A percentile compares a stretch with the other conserved stretches of the same genome.
Conservation (phyloP, 1,284 basidiomycete genomes). For the Hymenochaete sp. region DNA sequence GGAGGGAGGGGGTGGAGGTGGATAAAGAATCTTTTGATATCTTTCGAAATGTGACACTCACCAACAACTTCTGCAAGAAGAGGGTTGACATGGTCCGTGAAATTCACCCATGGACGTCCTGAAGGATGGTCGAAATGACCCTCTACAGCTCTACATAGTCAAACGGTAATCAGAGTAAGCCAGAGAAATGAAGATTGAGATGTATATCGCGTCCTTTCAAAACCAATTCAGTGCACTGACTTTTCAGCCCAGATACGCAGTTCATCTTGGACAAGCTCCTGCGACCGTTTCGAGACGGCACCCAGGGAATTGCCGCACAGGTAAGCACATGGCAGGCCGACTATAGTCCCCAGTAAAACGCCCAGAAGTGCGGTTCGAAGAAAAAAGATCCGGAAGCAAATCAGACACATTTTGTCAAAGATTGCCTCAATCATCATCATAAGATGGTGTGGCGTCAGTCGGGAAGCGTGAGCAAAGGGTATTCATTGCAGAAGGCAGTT, state of each 20-base stretch:
- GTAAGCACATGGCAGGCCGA: conserved; percentile 63
- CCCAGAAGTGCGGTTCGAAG: too few relatives aligned
- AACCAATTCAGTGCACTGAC: conserved; percentile 39
- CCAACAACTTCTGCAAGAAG: conserved; percentile 81
- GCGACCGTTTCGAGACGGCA: conserved; percentile 67
- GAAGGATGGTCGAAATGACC: conserved; percentile 90
- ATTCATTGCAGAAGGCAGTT: too few relatives aligned
- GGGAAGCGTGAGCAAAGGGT: too few relatives aligned
- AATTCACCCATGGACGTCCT: conserved; percentile 76
- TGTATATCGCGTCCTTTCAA: conserved; percentile 10
- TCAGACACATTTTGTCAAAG: too few relatives aligned
- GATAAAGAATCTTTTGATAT: conserved; percentile 1
- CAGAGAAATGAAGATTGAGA: conserved; percentile 1
- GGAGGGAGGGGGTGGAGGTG: not conserved
- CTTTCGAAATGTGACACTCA: conserved; percentile 27
- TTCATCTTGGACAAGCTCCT: conserved; percentile 74
- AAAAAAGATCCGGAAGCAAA: too few relatives aligned
- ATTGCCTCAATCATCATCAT: too few relatives aligned
- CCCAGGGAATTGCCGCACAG: conserved; percentile 97
- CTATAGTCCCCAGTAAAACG: conserved; percentile 25
- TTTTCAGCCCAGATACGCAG: conserved; percentile 78
- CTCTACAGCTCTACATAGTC: conserved; percentile 62
- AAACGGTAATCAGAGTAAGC: not conserved
- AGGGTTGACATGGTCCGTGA: conserved; percentile 66
- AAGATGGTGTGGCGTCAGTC: too few relatives aligned